Conservation (phyloP, 306 rosid genomes). For the Vicia villosa region DNA sequence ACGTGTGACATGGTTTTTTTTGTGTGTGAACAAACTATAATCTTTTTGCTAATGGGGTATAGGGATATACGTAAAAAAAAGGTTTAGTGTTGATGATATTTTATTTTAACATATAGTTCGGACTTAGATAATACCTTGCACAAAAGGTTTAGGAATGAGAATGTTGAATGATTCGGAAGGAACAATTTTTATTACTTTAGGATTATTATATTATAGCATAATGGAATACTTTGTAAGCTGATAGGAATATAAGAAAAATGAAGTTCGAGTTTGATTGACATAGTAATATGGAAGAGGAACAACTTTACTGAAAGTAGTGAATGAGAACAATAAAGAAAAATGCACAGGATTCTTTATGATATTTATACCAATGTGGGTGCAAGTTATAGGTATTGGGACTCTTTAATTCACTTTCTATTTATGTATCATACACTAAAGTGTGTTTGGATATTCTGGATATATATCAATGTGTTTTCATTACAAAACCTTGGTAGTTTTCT, state of each 20-base stretch:
- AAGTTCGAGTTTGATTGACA: neutral
- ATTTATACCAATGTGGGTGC: neutral
- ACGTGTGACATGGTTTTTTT: neutral
- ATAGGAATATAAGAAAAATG: no score
- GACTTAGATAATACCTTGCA: constrained; percentile 5
- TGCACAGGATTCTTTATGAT: constrained; percentile 2
- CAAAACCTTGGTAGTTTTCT: no score
- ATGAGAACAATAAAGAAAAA: neutral
- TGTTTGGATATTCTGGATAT: constrained; percentile 22
- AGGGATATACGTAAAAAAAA: neutral
- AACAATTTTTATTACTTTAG: constrained; percentile 8
- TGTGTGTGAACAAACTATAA: neutral
- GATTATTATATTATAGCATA: neutral
- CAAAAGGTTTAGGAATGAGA: constrained; percentile 2
- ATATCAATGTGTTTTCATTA: neutral
- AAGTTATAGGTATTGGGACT: neutral
- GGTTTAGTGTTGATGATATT: neutral
- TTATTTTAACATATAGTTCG: neutral
- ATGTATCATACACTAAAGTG: neutral
- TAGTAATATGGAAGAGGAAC: constrained; percentile 4
- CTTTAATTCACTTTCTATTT: neutral
- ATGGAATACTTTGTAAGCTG: neutral
- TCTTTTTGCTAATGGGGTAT: neutral
- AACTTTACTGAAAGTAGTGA: constrained; percentile 26
- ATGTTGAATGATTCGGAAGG: constrained; percentile 18